Evolutionary conservation across 73 alveolate genomes (phyloP), one percentile per base, ranked within the genome.

Genomic region (Uronychia setigera): DNA sequence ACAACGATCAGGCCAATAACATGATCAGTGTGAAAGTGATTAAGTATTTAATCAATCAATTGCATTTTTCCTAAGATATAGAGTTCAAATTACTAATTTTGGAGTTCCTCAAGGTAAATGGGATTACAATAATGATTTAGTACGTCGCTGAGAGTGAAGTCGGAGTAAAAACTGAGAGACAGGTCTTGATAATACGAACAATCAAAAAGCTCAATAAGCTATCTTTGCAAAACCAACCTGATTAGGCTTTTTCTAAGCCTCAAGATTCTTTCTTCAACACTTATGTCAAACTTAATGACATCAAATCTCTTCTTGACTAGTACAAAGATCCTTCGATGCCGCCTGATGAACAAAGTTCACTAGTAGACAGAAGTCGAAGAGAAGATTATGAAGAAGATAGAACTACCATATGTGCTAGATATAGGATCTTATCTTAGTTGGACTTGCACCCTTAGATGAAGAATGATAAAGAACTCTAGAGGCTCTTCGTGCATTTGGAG

Each of bases 111-210:
- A 46, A 46, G 67, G 67, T 46, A 46, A 11, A n/a, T n/a, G n/a
- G n/a, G 67, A 5, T 46, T 46, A 46, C 27, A 25, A 76, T 76
- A 5, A 26, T 31, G 28, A 5, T n/a, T n/a, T 5, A 76, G 32
- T 26, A 76, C 27, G 30, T 76, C 26, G 81, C 81, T 30, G 81
- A 76, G 32, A 76, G 81, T 30, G 81, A 76, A 1, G 27, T 76
- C 59, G 81, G 81, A 5, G 59, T 76, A 11, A 76, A 76, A 32
- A 26, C 58, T 26, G 29, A 76, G 32, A 1, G 81, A 5, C 32
- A 76, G 30, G 30, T 28, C 28, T 28, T 31, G n/a, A 76, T 76
- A 9, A 76, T 76, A 32, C 29, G 28, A 76, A 30, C 59, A 25
- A 28, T 5, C 28, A 76, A 58, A 76, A 30, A 5, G 19, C 5